phyloP scores from a whole-genome alignment of 108 stramenopile genomes.

The Cyclostephanos invisitatus region DNA sequence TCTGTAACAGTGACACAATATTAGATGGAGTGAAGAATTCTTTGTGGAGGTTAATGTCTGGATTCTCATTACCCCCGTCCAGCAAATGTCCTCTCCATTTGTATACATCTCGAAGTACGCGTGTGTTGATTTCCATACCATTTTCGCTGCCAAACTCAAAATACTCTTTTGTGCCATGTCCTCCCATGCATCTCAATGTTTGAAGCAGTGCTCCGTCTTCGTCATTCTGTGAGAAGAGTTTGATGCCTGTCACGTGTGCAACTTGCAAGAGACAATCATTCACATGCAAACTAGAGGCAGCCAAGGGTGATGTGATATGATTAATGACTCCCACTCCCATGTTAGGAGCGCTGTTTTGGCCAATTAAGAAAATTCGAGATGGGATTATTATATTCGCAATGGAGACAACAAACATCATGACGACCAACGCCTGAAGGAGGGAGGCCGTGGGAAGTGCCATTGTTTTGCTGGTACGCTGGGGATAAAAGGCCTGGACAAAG shows the following conservation, averaged over 20 bases:
- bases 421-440: too few species aligned
- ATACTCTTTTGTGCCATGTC: conserved; percentile 29
- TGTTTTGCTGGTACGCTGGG: too few species aligned
- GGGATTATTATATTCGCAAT: too few species aligned
- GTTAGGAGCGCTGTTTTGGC: too few species aligned
- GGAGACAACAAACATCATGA: too few species aligned
- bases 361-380: too few species aligned
- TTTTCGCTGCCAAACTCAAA: conserved; percentile 30
- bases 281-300: too few species aligned
- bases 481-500: too few species aligned
- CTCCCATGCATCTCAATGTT: conserved; percentile 20
- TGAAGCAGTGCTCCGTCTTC: conserved; percentile 20
- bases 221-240: conserved; percentile 21
- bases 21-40: conserved; percentile 20
- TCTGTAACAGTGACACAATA: conserved; percentile 16
- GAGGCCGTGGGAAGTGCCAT: too few species aligned
- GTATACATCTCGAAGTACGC: conserved; percentile 18
- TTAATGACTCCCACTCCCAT: too few species aligned
- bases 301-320: too few species aligned
- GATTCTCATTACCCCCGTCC: conserved; percentile 21
- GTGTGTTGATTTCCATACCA: not conserved
- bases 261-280: not conserved
- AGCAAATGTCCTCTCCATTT: conserved; percentile 17
- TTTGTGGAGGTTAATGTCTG: conserved; percentile 19
- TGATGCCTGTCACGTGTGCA: not conserved